Base-by-base conservation (phyloP, 2,329 filamentous ascomycete genomes). In the Leptographium procerum region DNA sequence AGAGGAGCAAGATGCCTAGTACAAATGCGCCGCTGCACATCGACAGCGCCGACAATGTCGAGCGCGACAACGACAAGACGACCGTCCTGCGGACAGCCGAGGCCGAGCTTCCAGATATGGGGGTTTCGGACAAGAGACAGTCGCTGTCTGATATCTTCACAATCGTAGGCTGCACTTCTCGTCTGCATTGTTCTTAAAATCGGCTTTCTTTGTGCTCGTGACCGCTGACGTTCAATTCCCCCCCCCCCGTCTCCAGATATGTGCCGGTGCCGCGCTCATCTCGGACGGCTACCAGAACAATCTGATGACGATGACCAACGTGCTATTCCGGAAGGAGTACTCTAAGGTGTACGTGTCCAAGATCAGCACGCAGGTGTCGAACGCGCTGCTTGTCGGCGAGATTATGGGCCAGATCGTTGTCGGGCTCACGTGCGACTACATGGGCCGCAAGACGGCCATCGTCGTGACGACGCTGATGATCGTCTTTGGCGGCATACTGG, bases 321-420 rank as follows among this genome's bases (percentile, higher is more conserved):
- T 71, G 0, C 60, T 71, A n/a, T 61, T 64, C 29, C 60, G 64
- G 54, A 63, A 61, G 31, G 59, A 69, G 33, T 72, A 72, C 48
- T 66, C 67, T 1, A 59, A 66, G 16, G 65, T 69, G 19, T 71
- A 69, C 59, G 71, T 69, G 1, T 60, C 65, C 1, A 56, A 59
- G 1, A 66, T 73, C 51, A 73, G 70, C 61, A 73, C 72, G 0
- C 68, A 69, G 50, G 66, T 83, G 3, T 78, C 76, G 50, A 82
- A 83, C 62, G 74, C 79, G 2, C 78, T 78, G 62, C 69, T 82
- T 2, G 74, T 82, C 51, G 81, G 80, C 47, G 76, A 79, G 66
- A 79, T 81, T 57, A 68, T 81, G 51, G 80, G 80, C 56, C 82
- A 81, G 73, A 65, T 82, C 14, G 68, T 75, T 62, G 81, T 82